Evolutionary conservation across 1,139 yeast species (phyloP).

Genomic region (Pichia sp.): DNA sequence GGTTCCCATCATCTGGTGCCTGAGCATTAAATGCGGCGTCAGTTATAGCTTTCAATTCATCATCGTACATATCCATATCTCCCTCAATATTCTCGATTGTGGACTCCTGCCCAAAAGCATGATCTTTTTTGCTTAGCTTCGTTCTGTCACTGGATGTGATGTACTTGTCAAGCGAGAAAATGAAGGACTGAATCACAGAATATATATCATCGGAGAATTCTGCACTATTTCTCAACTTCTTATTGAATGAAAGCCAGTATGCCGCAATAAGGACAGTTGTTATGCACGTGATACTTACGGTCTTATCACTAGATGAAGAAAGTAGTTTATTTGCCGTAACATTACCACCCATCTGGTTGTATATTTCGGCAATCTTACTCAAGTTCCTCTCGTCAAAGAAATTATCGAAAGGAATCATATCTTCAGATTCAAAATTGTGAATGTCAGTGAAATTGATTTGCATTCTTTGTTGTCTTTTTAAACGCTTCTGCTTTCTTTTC

Average conservation of each 20-base stretch:
- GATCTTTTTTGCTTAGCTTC: too few relatives aligned
- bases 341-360: constrained; percentile 19
- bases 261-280: constrained; percentile 35
- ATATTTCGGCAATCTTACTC: constrained; percentile 11
- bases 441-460: constrained; percentile 14
- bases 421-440: constrained; percentile 8
- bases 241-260: constrained; percentile 18
- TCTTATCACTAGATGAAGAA: constrained; percentile 12
- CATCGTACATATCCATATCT: too few relatives aligned
- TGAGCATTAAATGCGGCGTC: too few relatives aligned
- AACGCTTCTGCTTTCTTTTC: constrained; percentile 54
- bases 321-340: constrained; percentile 9
- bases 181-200: constrained; percentile 18
- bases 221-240: not conserved
- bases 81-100: too few relatives aligned
- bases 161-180: constrained; percentile 13
- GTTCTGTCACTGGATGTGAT: not conserved
- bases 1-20: too few relatives aligned
- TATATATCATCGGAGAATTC: constrained; percentile 7
- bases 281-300: constrained; percentile 35
- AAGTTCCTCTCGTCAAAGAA: constrained; percentile 12
- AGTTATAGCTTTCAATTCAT: too few relatives aligned
- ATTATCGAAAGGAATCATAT: constrained; percentile 11
- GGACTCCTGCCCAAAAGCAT: too few relatives aligned
- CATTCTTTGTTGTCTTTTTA: constrained; percentile 33